Conservation (phyloP, 768 basidiomycete genomes). For the Crassisporium funariophilum region DNA sequence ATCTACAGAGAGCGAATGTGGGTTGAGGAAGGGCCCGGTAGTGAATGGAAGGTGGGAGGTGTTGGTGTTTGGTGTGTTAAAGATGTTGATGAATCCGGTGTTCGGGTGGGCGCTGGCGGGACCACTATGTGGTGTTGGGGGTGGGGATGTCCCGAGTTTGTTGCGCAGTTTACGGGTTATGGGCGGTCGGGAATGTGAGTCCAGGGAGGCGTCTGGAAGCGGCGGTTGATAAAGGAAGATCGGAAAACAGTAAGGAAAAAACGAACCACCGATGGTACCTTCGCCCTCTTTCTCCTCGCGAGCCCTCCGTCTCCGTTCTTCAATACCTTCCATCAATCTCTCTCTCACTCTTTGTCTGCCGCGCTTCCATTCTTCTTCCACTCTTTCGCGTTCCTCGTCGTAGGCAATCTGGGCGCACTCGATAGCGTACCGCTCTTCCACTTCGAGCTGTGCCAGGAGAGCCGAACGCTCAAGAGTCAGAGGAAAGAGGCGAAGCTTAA, state of each 20-base stretch:
- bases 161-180: conserved; percentile 85
- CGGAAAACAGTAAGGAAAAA: conserved; percentile 4
- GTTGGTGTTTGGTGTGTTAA: conserved; percentile 36
- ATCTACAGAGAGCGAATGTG: conserved; percentile 83
- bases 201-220: conserved; percentile 65
- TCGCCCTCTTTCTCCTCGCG: conserved; percentile 90
- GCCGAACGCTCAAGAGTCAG: conserved; percentile 78
- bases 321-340: conserved; percentile 80
- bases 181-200: conserved; percentile 76
- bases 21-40: conserved; percentile 72
- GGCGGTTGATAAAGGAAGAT: conserved; percentile 6
- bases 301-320: conserved; percentile 76
- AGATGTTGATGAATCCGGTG: conserved; percentile 23
- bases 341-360: conserved; percentile 78
- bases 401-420: conserved; percentile 71
- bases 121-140: conserved; percentile 65
- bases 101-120: conserved; percentile 22
- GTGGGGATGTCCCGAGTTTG: conserved; percentile 77
- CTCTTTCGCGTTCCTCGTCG: conserved; percentile 74
- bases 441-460: conserved; percentile 61
- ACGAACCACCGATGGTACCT: conserved; percentile 69
- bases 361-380: conserved; percentile 81
- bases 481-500: conserved; percentile 73
- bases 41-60: conserved; percentile 57
- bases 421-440: conserved; percentile 69